Percentiles rank a stretch among this genome's conserved stretches.
phyloP scores from a whole-genome alignment of 2,329 filamentous ascomycete species.

The Penicillium brasilianum region DNA sequence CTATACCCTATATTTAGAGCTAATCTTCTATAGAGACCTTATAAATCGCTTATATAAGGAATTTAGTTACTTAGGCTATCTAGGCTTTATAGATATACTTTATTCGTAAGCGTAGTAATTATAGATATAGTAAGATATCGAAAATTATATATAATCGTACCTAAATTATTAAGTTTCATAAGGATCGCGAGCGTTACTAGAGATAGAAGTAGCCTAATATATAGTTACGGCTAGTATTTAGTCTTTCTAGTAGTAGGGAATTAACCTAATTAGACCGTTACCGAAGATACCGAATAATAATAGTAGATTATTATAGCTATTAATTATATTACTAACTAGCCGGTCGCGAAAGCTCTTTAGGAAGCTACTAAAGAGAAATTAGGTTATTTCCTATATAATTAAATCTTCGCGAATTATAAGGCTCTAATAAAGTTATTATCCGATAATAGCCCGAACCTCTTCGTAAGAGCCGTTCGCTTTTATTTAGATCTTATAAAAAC shows the following conservation, averaged over 20 bases:
- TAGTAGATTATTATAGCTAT: background rate
- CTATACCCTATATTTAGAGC: background rate
- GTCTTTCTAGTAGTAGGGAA: background rate
- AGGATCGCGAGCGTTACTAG: background rate
- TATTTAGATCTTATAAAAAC: background rate
- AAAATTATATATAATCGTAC: background rate
- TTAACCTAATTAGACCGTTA: background rate
- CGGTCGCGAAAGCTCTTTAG: background rate
- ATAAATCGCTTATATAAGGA: background rate
- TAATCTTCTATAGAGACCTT: background rate
- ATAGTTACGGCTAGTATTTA: background rate
- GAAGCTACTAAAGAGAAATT: background rate
- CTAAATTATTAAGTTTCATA: background rate
- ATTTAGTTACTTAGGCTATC: background rate
- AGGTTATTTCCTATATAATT: too few relatives aligned
- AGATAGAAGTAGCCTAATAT: background rate
- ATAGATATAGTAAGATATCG: background rate
- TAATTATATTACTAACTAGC: background rate
- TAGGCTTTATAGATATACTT: background rate
- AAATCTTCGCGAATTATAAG: background rate
- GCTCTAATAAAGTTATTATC: background rate
- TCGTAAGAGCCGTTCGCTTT: background rate
- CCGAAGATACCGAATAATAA: background rate
- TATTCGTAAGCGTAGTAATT: background rate
- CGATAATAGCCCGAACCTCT: background rate